Percentiles rank a stretch among this genome's conserved stretches.
Conservation (phyloP, 2,329 filamentous ascomycete genomes). For the Pochonia chlamydosporia region DNA sequence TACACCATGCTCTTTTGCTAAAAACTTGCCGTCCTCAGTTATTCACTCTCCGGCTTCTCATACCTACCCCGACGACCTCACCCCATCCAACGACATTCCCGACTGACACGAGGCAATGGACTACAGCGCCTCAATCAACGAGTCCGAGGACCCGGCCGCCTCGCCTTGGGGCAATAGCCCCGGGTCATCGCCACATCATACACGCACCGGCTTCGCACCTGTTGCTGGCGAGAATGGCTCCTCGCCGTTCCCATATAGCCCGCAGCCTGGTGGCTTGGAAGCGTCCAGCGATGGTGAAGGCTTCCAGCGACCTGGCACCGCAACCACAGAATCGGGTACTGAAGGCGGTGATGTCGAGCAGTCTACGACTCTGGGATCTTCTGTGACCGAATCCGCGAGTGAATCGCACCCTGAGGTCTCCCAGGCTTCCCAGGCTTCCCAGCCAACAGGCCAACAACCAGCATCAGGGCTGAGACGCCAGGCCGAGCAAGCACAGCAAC, state of each 20-base stretch:
- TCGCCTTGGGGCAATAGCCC: conserved; percentile 55
- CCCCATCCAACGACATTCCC: neutral
- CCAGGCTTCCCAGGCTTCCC: conserved; percentile 14
- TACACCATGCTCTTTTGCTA: conserved; percentile 3
- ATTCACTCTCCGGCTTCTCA: neutral
- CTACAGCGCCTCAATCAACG: conserved; percentile 50
- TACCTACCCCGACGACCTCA: neutral
- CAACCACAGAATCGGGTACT: conserved; percentile 39
- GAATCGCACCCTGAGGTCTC: conserved; percentile 11
- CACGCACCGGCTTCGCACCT: conserved; percentile 36
- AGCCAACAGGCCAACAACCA: no score
- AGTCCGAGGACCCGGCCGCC: conserved; percentile 45
- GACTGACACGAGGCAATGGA: conserved; percentile 38
- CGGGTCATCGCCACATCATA: conserved; percentile 41
- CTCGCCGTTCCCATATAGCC: conserved; percentile 38
- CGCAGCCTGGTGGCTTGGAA: conserved; percentile 35
- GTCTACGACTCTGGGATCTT: conserved; percentile 18
- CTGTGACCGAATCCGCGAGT: conserved; percentile 8
- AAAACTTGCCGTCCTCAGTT: neutral
- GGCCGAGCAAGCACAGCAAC: conserved; percentile 34
- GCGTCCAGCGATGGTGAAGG: conserved; percentile 31
- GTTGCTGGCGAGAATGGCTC: conserved; percentile 33
- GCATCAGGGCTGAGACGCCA: no score
- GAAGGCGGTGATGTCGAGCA: conserved; percentile 30
- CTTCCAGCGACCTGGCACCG: conserved; percentile 40